Conservation (phyloP, 169 alveolate species). For the Eimeria necatrix region DNA sequence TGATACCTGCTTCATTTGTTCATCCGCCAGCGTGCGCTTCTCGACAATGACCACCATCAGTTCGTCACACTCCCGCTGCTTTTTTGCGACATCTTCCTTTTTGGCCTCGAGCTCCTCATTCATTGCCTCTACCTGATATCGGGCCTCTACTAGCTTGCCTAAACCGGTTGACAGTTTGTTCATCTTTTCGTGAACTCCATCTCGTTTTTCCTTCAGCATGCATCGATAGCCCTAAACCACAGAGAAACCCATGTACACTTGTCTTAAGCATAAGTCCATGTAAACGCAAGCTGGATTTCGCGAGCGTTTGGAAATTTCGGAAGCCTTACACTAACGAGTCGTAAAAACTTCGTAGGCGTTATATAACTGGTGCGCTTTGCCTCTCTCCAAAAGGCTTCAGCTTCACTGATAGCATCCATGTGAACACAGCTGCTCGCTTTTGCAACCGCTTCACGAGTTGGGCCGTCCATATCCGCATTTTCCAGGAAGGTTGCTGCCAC, state of each 20-base stretch:
- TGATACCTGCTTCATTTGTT: slow-evolving; percentile 87
- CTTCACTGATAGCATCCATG: slow-evolving; percentile 87
- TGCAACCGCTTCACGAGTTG: slow-evolving; percentile 89
- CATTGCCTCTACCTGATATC: slow-evolving; percentile 93
- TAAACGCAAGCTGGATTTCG: too few species aligned
- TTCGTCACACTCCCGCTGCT: slow-evolving; percentile 94
- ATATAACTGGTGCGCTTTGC: slow-evolving; percentile 94
- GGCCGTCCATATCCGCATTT: slow-evolving; percentile 85
- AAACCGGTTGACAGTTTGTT: slow-evolving; percentile 95
- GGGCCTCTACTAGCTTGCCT: slow-evolving; percentile 94
- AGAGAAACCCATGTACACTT: too few species aligned
- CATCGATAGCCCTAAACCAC: slow-evolving; percentile 35
- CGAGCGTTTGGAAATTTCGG: not conserved
- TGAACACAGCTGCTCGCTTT: slow-evolving; percentile 93
- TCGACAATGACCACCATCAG: slow-evolving; percentile 92
- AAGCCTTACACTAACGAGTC: slow-evolving; percentile 87
- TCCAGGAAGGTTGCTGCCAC: slow-evolving; percentile 94
- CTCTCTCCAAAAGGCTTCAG: slow-evolving; percentile 89
- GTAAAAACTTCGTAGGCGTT: slow-evolving; percentile 97
- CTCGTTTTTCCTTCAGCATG: slow-evolving; percentile 88
- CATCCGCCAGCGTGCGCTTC: slow-evolving; percentile 93
- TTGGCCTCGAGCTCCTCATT: slow-evolving; percentile 92
- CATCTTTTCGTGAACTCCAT: slow-evolving; percentile 92
- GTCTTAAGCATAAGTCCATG: too few species aligned
- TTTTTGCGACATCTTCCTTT: slow-evolving; percentile 92